Base-by-base conservation (phyloP, 768 basidiomycete species). In the Tremella fuciformis region DNA sequence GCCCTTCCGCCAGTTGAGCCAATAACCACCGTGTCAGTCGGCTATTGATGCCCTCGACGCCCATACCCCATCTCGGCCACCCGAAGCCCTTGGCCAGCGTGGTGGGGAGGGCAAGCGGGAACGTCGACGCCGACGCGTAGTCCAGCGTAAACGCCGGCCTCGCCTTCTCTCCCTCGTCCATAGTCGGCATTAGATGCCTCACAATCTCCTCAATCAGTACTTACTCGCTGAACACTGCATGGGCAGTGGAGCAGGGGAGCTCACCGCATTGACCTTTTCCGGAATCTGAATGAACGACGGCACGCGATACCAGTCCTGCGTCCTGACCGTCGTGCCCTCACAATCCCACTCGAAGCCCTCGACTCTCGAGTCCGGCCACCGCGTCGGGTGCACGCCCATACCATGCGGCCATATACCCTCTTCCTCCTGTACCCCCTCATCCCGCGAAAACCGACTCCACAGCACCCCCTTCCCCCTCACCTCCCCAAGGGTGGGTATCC, bases 291-390 rank as follows among this genome's bases (percentile, higher is more conserved):
- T 79, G 74, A 93, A 88, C 0, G 88, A 86, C 1, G 84, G 82
- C 44, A 96, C 86, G 41, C 79, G 80, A 73, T 93, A 93, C 89
- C 93, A 96, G 73, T 94, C 93, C 52, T 93, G 89, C 8, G 83
- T 88, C 53, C 84, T 82, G 11, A 93, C 84, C 18, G 82, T 74
- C 0, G 85, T 68, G 1, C 61, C 66, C 13, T 40, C 50, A 44
- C 84, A 81, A 50, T 66, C 57, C 90, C 91, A 92, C 44, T 82
- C 79, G 71, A 96, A 97, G 0, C 86, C 88, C 1, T 80, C 77
- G 66, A 83, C 84, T 34, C 76, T 78, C 64, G 84, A 89, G 77
- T 96, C 86, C 0, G 90, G 91, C 92, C 92, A 97, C 1, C 77
- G 80, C 0, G 83, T 83, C 4, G 92, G 91, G 66, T 91, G 88